These are phyloP conservation scores for Camelina laxa DNA, from an alignment of 345 rosid genomes.

Conservation along the genomic window DNA sequence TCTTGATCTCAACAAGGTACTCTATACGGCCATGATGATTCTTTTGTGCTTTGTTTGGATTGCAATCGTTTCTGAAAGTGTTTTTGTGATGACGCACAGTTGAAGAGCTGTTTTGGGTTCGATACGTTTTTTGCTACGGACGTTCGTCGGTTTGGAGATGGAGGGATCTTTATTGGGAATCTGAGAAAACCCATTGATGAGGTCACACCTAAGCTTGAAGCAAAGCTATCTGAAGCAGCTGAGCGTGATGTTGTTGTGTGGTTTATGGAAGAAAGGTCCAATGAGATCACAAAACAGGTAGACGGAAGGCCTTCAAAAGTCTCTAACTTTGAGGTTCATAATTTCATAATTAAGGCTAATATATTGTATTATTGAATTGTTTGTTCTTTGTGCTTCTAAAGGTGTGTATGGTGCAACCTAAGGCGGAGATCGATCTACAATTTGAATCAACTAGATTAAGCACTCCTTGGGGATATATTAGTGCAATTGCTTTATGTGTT, in stretches of 20 bases:
- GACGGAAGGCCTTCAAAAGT: background rate
- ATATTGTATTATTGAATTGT: background rate
- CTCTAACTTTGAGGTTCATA: background rate
- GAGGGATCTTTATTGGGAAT: slow-evolving; percentile 90
- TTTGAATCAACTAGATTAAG: slow-evolving; percentile 81
- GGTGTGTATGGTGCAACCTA: slow-evolving; percentile 97
- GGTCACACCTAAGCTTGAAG: slow-evolving; percentile 79
- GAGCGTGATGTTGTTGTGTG: slow-evolving; percentile 84
- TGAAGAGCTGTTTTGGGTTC: slow-evolving; percentile 85
- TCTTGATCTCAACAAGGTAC: slow-evolving; percentile 92
- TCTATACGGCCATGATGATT: background rate
- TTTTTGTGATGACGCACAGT: slow-evolving; percentile 57
- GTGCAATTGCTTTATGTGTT: slow-evolving; percentile 64
- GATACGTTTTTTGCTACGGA: slow-evolving; percentile 90
- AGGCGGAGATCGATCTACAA: slow-evolving; percentile 84
- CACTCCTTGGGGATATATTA: slow-evolving; percentile 89
- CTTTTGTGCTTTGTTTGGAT: slow-evolving; percentile 14
- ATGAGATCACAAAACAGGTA: slow-evolving; percentile 93
- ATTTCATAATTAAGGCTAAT: background rate
- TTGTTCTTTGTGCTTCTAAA: slow-evolving; percentile 40
- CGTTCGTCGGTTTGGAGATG: slow-evolving; percentile 94
- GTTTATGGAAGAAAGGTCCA: slow-evolving; percentile 92
- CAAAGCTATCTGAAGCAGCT: slow-evolving; percentile 81
- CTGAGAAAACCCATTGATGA: slow-evolving; percentile 79
- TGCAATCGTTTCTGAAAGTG: slow-evolving; percentile 8